Base-by-base conservation (phyloP, 208 protist species). In the Trypanosoma lewisi region DNA sequence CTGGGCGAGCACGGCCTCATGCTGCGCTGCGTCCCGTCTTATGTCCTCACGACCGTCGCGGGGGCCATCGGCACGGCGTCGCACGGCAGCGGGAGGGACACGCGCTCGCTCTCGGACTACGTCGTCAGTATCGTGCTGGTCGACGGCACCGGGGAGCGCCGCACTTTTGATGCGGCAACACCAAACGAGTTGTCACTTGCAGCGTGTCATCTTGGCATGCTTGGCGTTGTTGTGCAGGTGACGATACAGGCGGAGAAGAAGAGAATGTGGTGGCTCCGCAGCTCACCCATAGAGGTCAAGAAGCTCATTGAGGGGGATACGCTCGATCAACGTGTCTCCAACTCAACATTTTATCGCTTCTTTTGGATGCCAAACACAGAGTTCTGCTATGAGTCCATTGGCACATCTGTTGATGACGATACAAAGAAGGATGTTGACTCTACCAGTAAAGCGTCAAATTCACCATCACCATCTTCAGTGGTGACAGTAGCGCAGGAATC, bases 291-390 rank as follows among this genome's bases (percentile, higher is more conserved):
- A 33, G 49, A 70, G 17, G 57, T 91, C 37, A n/a, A 14, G 27
- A 70, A 74, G 21, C 73, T 82, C 0, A 77, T 59, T 23, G 47
- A 81, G 28, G 62, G 52, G 19, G 60, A 66, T 7, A 67, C 71
- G 7, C 45, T 90, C 23, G 66, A 60, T 19, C 2, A 64, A 21
- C 80, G 79, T 69, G 63, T 76, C 39, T 16, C 8, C 28, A 47
- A 63, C 19, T 63, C 57, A 30, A 79, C 81, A 50, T 88, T 88
- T 68, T 91, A 88, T 70, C 76, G 81, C 27, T 86, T 86, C 48
- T 91, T 83, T 80, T 91, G 85, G 82, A 77, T 87, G 53, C 85
- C 82, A n/a, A 83, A 91, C 64, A 91, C 85, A 14, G 60, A 79
- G n/a, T 58, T 56, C 16, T 91, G 85, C 68, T 91, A 83, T 63